phyloP scores from a whole-genome alignment of 2,329 filamentous ascomycete genomes.

The Aspergillus uvarum region DNA sequence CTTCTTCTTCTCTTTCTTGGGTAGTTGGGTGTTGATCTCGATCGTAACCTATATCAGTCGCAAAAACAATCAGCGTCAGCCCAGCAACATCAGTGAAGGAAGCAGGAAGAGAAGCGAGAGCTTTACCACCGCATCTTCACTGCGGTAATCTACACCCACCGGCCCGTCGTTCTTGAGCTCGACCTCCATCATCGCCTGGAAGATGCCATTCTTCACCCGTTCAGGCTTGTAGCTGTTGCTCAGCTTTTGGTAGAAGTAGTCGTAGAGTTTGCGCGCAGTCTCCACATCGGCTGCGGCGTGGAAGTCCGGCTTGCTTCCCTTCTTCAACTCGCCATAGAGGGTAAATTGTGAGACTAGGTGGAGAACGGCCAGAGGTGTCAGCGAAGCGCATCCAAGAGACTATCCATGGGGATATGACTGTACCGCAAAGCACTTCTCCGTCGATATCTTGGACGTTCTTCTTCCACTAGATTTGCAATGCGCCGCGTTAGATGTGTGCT shows the following conservation, averaged over 20 bases:
- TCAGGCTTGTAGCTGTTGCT: slow-evolving; percentile 68
- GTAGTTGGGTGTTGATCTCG: slow-evolving; percentile 48
- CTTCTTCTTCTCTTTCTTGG: slow-evolving; percentile 36
- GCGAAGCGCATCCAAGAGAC: not conserved
- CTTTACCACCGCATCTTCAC: slow-evolving; percentile 58
- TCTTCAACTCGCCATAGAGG: slow-evolving; percentile 86
- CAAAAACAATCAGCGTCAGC: slow-evolving; percentile 10
- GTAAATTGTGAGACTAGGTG: slow-evolving; percentile 90
- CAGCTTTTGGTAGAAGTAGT: slow-evolving; percentile 77
- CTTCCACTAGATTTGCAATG: slow-evolving; percentile 68
- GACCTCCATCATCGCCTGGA: slow-evolving; percentile 99
- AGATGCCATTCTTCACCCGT: slow-evolving; percentile 89
- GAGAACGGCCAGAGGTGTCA: slow-evolving; percentile 2
- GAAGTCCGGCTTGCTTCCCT: slow-evolving; percentile 93
- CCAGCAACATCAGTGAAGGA: slow-evolving; percentile 8
- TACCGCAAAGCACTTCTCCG: slow-evolving; percentile 93
- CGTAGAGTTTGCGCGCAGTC: slow-evolving; percentile 77
- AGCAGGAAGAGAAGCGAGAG: slow-evolving; percentile 32
- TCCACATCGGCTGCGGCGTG: slow-evolving; percentile 79
- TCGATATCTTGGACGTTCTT: slow-evolving; percentile 80
- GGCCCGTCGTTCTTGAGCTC: slow-evolving; percentile 82
- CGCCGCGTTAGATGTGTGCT: not conserved
- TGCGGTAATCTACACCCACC: slow-evolving; percentile 62
- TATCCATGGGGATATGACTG: slow-evolving; percentile 23
- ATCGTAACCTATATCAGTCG: slow-evolving; percentile 39